Percentiles rank a stretch among this genome's conserved stretches.
phyloP scores from a whole-genome alignment of 2,329 filamentous ascomycete species.

The Aspergillus unguis region DNA sequence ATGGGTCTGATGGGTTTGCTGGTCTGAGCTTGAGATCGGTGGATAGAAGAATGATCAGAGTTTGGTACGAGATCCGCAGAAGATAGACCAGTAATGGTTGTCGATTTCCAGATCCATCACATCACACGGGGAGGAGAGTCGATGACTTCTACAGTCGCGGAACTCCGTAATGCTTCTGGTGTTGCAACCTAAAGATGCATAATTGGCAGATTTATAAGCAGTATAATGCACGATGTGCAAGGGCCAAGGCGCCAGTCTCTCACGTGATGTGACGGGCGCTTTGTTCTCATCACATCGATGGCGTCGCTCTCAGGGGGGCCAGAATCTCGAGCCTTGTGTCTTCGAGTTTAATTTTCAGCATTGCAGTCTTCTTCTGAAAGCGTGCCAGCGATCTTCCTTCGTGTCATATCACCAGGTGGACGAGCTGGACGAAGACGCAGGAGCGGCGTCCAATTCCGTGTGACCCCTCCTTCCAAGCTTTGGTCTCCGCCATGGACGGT shows the following conservation, averaged over 20 bases:
- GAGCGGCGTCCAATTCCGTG: background rate
- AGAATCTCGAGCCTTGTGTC: background rate
- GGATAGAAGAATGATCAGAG: background rate
- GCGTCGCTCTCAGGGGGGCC: background rate
- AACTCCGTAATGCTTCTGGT: no score
- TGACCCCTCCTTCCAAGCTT: background rate
- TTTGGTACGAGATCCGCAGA: background rate
- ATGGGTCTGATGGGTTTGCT: no score
- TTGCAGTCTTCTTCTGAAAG: background rate
- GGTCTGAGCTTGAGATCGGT: background rate
- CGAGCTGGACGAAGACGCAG: no score
- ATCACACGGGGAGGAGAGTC: no score
- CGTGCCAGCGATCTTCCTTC: background rate
- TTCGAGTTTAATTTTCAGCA: background rate
- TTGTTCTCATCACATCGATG: background rate
- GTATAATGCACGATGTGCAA: no score
- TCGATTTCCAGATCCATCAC: no score
- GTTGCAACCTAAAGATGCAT: no score
- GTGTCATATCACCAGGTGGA: background rate
- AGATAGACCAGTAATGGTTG: no score
- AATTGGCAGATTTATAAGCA: no score
- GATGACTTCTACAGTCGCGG: no score
- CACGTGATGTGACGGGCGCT: background rate
- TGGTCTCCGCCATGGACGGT: conserved; percentile 4
- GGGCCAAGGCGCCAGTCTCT: background rate